Evolutionary conservation across 257 asterid species (phyloP), one percentile per base, ranked within the genome.

Genomic region (Rehmannia glutinosa): DNA sequence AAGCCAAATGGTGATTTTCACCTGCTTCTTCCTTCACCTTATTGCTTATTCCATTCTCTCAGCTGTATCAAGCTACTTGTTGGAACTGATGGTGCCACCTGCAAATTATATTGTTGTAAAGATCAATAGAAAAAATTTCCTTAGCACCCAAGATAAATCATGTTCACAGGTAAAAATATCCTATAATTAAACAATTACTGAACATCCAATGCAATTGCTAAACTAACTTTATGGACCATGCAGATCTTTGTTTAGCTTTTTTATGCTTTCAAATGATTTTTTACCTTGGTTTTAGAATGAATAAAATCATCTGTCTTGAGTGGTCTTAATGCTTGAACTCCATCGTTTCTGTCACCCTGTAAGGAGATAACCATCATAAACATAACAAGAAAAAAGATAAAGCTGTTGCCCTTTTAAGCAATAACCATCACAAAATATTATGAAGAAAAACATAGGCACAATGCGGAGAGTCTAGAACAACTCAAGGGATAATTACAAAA

Each of bases 61-160:
- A 89, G 75, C 66, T 84, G 87, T 33, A 70, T 83, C 87, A 83
- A 84, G 78, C 86, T 83, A 5, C 77, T 62, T 25, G 96, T 75
- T 4, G 91, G 83, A 50, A 87, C 95, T 6, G 96, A 89, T 13
- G 96, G 89, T 46, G 89, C 95, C 56, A 85, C 95, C 95, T 88
- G 80, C 5, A 54, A 42, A 64, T 9, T n/a, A n/a, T n/a, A 47
- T 41, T 8, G 5, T 41, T 10, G 3, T 41, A 41, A 3, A n/a
- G 24, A 1, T 46, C 9, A n/a, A 3, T n/a, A 59, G 46, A 19
- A 56, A 21, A 45, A 16, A 3, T 13, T 2, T 4, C 19, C 13
- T 15, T n/a, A 20, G 21, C 23, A 45, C 52, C 8, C 25, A 20
- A 4, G 49, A 27, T 53, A 51, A 13, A 9, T 20, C 4, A n/a